Evolutionary conservation across 805 yeast species (phyloP), one percentile per base, ranked within the genome.

Genomic region (Clavispora santaluciae): DNA sequence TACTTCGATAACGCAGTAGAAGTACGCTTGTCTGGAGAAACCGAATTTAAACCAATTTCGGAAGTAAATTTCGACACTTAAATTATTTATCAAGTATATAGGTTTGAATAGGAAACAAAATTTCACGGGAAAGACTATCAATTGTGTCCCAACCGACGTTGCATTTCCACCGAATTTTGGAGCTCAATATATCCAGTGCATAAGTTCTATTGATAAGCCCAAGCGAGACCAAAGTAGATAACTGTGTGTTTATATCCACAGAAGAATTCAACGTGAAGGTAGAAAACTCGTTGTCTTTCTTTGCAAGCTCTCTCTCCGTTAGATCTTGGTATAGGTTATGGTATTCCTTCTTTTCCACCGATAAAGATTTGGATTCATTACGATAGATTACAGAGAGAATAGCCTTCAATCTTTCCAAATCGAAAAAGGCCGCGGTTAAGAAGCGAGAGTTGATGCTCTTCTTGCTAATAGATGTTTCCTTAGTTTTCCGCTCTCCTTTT

Each of bases 391-490:
- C 81, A 33, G 83, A 83, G 26, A 85, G 68, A 18, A 90, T 86
- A 0, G 96, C 95, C 43, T 86, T 62, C 56, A 87, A 55, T 42
- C 97, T 70, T 57, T 90, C 96, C 35, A 88, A 57, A 25, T 82
- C 86, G 59, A 89, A 89, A 23, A 78, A 63, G 22, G 82, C 78
- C 0, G 95, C 85, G n/a, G 82, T 78, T 31, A 85, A 63, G 43
- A 82, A 70, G 26, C 86, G 69, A 3, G 81, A 72, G 39, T 81
- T 85, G 16, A 79, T 66, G 37, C 73, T 75, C 6, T 67, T 59
- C 42, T 70, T 72, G 40, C 68, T 45, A 33, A 60, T 31, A 12
- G 45, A 50, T 9, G 50, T 53, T 33, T 43, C 48, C 36, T 53
- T 55, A 10, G 26, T 29, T 29, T 48, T 54, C 66, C 59, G 28